These are phyloP conservation scores for Opeltia flavorubescens DNA, from an alignment of 495 filamentous ascomycete species.

Conservation along the genomic window DNA sequence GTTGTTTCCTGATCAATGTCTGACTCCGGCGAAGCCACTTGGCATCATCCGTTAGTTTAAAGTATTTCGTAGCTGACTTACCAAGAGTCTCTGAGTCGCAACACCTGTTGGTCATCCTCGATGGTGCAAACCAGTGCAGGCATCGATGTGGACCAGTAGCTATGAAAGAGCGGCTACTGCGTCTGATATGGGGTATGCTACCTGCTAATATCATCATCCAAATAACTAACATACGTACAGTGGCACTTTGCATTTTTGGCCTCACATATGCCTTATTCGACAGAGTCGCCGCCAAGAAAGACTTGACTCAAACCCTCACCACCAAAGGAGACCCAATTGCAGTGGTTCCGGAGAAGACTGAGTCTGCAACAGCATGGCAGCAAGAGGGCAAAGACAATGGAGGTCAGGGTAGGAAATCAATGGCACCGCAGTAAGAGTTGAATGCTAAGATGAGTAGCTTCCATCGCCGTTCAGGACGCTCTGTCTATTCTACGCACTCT, in stretches of 20 bases:
- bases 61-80: background rate
- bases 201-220: background rate
- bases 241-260: background rate
- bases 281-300: background rate
- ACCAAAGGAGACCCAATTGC: background rate
- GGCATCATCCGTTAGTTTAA: background rate
- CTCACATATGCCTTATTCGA: background rate
- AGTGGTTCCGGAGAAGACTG: conserved; percentile 1
- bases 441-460: conserved; percentile 7
- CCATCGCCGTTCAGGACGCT: conserved; percentile 14
- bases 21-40: no score
- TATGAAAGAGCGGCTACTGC: background rate
- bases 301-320: background rate
- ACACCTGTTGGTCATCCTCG: background rate
- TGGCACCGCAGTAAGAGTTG: background rate
- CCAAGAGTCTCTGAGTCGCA: background rate
- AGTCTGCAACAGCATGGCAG: conserved; percentile 4
- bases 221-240: background rate
- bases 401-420: conserved; percentile 2
- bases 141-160: background rate
- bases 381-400: conserved; percentile 2
- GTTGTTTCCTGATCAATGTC: no score
- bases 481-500: conserved; percentile 14
- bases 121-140: background rate
- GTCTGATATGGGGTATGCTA: background rate